phyloP scores from a whole-genome alignment of 768 basidiomycete species.

The Mycena alexandri region DNA sequence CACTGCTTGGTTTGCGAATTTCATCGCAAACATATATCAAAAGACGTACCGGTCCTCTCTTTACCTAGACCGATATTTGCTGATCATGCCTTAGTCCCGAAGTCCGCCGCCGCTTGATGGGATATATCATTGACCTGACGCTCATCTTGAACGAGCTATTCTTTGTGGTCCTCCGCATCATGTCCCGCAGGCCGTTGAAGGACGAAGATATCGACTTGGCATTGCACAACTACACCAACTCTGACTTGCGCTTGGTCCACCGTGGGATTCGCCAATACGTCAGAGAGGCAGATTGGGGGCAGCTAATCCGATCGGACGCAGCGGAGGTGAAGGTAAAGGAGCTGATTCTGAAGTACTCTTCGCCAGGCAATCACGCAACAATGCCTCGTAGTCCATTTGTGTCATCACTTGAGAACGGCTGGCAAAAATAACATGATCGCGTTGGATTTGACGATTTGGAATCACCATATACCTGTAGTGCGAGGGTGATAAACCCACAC shows the following conservation, averaged over 20 bases:
- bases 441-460: too few species aligned
- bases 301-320: not conserved
- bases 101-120: slow-evolving; percentile 14
- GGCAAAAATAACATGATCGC: too few species aligned
- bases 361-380: not conserved
- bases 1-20: slow-evolving; percentile 11
- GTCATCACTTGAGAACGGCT: too few species aligned
- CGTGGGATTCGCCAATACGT: slow-evolving; percentile 11
- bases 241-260: slow-evolving; percentile 7
- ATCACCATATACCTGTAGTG: too few species aligned
- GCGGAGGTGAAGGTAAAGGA: slow-evolving; percentile 8
- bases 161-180: not conserved
- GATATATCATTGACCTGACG: slow-evolving; percentile 14
- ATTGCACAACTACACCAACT: slow-evolving; percentile 5
- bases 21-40: not conserved
- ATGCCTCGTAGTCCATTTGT: not conserved
- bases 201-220: slow-evolving; percentile 7
- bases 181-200: slow-evolving; percentile 1
- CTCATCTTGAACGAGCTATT: slow-evolving; percentile 19
- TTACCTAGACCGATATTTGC: not conserved
- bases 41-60: not conserved
- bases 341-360: slow-evolving; percentile 3
- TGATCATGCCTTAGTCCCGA: slow-evolving; percentile 3
- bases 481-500: too few species aligned
- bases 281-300: not conserved